Evolutionary conservation across 768 basidiomycete genomes (phyloP).

Genomic region (Lyophyllum shimeji): DNA sequence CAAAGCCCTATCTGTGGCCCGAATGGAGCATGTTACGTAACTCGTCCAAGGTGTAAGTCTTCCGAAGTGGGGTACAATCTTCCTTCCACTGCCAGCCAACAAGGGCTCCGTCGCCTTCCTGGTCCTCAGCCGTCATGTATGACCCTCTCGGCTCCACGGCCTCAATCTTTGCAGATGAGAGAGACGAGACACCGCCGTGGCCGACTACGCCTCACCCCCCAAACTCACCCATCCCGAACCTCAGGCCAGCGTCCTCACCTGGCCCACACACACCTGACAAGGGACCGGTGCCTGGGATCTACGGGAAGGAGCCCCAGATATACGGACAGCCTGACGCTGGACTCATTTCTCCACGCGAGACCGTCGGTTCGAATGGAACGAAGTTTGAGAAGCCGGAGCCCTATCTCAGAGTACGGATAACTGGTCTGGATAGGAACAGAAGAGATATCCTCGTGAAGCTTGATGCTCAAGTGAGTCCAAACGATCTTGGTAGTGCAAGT

Average conservation of each 20-base stretch:
- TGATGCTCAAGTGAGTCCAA: constrained; percentile 83
- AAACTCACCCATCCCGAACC: constrained; percentile 69
- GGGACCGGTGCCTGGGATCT: constrained; percentile 55
- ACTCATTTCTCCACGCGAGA: constrained; percentile 72
- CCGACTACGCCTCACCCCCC: constrained; percentile 77
- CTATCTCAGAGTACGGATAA: constrained; percentile 87
- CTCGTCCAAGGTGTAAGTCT: not conserved
- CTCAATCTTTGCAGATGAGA: constrained; percentile 54
- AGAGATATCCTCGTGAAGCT: constrained; percentile 92
- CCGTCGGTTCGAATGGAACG: constrained; percentile 63
- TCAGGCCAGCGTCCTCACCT: constrained; percentile 61
- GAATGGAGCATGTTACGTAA: constrained; percentile 11
- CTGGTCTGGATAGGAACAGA: constrained; percentile 90
- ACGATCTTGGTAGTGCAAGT: not conserved
- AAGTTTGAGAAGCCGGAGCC: constrained; percentile 77
- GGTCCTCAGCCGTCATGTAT: constrained; percentile 44
- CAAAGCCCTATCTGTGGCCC: not conserved
- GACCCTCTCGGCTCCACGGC: constrained; percentile 68
- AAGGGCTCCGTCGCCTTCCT: not conserved
- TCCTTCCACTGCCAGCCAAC: not conserved
- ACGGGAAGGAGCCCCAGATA: constrained; percentile 81
- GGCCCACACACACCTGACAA: constrained; percentile 50
- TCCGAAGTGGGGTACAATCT: not conserved
- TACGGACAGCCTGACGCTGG: constrained; percentile 86
- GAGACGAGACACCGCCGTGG: constrained; percentile 62